These are phyloP conservation scores for Clavaria fumosa DNA, from an alignment of 768 basidiomycete genomes.

Conservation along the genomic window DNA sequence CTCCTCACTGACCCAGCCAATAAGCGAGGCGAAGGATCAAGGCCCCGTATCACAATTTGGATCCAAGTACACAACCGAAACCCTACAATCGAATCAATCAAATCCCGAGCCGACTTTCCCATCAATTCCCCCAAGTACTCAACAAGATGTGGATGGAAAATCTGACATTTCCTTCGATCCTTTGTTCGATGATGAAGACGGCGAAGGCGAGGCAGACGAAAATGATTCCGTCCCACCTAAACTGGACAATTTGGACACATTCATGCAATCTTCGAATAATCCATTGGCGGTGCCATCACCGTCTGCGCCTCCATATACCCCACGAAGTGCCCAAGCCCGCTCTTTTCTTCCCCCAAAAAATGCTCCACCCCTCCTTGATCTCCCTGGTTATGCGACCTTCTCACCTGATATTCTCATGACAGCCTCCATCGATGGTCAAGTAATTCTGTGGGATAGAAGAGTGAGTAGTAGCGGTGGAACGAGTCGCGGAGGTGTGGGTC, in stretches of 20 bases:
- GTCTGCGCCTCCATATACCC: too few relatives aligned
- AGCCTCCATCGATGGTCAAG: conserved; percentile 81
- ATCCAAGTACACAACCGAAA: background rate
- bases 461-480: conserved; percentile 35
- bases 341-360: conserved; percentile 46
- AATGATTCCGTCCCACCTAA: conserved; percentile 6
- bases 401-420: conserved; percentile 81
- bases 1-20: conserved; percentile 1
- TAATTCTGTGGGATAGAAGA: conserved; percentile 83
- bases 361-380: conserved; percentile 59
- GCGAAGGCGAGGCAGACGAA: conserved; percentile 19
- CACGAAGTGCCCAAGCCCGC: conserved; percentile 11
- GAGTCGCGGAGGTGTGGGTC: conserved; percentile 43
- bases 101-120: background rate
- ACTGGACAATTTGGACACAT: background rate
- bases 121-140: conserved; percentile 4
- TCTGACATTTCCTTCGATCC: conserved; percentile 79
- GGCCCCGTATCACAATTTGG: background rate
- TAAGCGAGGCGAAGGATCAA: background rate
- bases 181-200: conserved; percentile 76
- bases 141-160: conserved; percentile 39
- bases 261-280: conserved; percentile 7
- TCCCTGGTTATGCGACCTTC: conserved; percentile 40
- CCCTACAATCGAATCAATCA: conserved; percentile 1
- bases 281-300: conserved; percentile 6